A percentile compares a stretch with the other conserved stretches of the same genome.
Evolutionary conservation across 2,329 filamentous ascomycete genomes (phyloP).

Genomic region (Tolypocladium tropicale): DNA sequence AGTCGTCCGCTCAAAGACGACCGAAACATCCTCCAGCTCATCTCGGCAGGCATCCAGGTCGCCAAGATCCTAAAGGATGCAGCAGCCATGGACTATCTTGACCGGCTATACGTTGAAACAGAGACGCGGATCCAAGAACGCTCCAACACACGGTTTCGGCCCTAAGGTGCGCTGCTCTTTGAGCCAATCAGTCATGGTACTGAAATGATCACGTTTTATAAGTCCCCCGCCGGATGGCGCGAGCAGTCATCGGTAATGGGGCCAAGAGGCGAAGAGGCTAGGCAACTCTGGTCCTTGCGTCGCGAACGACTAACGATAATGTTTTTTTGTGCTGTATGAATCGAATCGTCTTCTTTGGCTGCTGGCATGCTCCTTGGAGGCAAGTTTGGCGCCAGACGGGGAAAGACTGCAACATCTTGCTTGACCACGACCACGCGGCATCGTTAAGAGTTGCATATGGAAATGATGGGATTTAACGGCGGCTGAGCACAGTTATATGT

Average conservation of each 20-base stretch:
- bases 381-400: background rate
- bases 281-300: background rate
- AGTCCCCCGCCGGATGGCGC: background rate
- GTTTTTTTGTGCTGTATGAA: background rate
- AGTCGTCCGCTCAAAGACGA: slow-evolving; percentile 79
- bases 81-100: slow-evolving; percentile 71
- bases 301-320: slow-evolving; percentile 6
- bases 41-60: slow-evolving; percentile 79
- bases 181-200: slow-evolving; percentile 5
- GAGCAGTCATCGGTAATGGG: background rate
- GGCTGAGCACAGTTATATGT: background rate
- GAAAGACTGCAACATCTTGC: background rate
- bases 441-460: background rate
- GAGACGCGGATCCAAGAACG: slow-evolving; percentile 70
- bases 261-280: background rate
- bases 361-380: slow-evolving; percentile 3
- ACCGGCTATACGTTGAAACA: slow-evolving; percentile 71
- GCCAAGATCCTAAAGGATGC: slow-evolving; percentile 81
- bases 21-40: slow-evolving; percentile 76
- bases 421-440: background rate
- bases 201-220: slow-evolving; percentile 10
- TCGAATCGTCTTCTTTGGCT: background rate
- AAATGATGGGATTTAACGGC: background rate
- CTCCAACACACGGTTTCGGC: slow-evolving; percentile 23
- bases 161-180: slow-evolving; percentile 11